A percentile compares a stretch with the other conserved stretches of the same genome.
These are phyloP conservation scores for Candida montana DNA, from an alignment of 805 yeast genomes.

Conservation along the genomic window DNA sequence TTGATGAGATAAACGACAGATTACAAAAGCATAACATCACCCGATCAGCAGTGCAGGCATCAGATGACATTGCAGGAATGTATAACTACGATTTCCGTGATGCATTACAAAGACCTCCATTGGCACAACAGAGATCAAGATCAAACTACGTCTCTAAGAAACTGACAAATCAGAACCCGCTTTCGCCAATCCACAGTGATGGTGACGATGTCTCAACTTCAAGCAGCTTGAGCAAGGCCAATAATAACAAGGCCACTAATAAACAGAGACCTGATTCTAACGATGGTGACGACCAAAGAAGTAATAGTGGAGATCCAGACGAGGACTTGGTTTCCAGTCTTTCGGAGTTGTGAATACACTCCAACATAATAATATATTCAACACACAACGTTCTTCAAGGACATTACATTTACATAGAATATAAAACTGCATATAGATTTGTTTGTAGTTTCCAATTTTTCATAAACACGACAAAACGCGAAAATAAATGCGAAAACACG, in stretches of 20 bases:
- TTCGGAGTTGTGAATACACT: neutral
- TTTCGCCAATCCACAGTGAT: slow-evolving; percentile 8
- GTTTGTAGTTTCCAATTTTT: too few relatives aligned
- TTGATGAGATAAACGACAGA: slow-evolving; percentile 27
- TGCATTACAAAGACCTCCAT: slow-evolving; percentile 10
- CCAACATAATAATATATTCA: too few relatives aligned
- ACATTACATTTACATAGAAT: too few relatives aligned
- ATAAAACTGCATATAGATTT: too few relatives aligned
- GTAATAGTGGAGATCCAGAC: neutral
- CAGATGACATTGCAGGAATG: slow-evolving; percentile 43
- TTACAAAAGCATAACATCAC: slow-evolving; percentile 36
- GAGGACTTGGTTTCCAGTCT: neutral
- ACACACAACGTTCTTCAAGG: too few relatives aligned
- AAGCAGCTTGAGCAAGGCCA: neutral
- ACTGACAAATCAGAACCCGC: neutral
- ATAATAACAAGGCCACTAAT: too few relatives aligned
- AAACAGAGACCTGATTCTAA: too few relatives aligned
- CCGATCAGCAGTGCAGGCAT: slow-evolving; percentile 34
- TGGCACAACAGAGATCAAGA: neutral
- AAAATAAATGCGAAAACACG: too few relatives aligned
- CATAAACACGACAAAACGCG: slow-evolving; percentile 1
- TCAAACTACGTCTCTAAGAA: neutral
- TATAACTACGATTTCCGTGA: slow-evolving; percentile 24
- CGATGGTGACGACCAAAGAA: neutral
- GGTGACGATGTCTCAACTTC: neutral